Percentiles rank a stretch among this genome's conserved stretches.
Evolutionary conservation across 768 basidiomycete genomes (phyloP).

Genomic region (Tylopilus plumbeoviolaceoides): DNA sequence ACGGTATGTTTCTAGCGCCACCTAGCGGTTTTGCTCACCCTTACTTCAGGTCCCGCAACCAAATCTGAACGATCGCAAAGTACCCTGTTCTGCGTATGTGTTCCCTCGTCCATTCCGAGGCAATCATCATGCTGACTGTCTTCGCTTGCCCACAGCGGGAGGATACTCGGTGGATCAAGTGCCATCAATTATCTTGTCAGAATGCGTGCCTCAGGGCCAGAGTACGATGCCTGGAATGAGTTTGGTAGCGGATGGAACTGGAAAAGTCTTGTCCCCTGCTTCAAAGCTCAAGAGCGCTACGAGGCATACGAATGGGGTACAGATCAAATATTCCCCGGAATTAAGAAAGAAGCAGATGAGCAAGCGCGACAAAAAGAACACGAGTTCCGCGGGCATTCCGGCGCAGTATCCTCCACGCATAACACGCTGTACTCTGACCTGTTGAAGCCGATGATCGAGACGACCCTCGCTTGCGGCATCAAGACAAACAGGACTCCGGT

Average conservation of each 20-base stretch:
- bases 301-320: slow-evolving; percentile 4
- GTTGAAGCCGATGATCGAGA: slow-evolving; percentile 9
- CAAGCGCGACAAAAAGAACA: slow-evolving; percentile 7
- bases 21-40: background rate
- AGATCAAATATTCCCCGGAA: slow-evolving; percentile 14
- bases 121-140: background rate
- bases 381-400: slow-evolving; percentile 9
- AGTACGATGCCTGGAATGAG: slow-evolving; percentile 19
- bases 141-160: slow-evolving; percentile 5
- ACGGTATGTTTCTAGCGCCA: slow-evolving; percentile 5
- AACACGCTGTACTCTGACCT: slow-evolving; percentile 14
- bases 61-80: background rate
- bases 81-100: slow-evolving; percentile 5
- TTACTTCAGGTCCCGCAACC: slow-evolving; percentile 13
- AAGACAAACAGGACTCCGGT: slow-evolving; percentile 14
- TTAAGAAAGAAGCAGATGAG: slow-evolving; percentile 9
- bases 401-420: slow-evolving; percentile 13
- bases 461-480: slow-evolving; percentile 7
- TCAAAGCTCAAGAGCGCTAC: slow-evolving; percentile 14
- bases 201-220: slow-evolving; percentile 17
- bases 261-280: slow-evolving; percentile 13
- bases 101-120: background rate
- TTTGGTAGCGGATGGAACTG: slow-evolving; percentile 18
- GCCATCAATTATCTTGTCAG: slow-evolving; percentile 16
- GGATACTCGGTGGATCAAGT: slow-evolving; percentile 19